phyloP scores from a whole-genome alignment of 106 monocot species.

The Iris macrosiphon region DNA sequence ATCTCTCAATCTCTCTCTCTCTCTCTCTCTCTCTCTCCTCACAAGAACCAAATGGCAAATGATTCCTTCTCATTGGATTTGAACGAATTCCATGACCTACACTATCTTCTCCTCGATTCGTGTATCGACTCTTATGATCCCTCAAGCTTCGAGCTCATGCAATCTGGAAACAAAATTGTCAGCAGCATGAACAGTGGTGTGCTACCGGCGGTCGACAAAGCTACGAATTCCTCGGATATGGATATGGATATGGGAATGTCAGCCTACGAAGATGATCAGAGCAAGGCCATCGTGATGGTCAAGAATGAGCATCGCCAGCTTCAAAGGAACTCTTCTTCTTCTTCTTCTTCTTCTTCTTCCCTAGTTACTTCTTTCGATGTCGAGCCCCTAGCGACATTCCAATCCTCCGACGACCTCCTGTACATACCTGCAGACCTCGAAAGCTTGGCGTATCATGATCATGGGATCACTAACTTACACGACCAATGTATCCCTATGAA shows the following conservation, averaged over 20 bases:
- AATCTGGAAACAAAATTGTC: background rate
- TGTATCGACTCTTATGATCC: background rate
- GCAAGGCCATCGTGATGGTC: background rate
- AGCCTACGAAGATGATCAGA: background rate
- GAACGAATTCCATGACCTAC: conserved; percentile 5
- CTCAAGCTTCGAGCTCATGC: background rate
- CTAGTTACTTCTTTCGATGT: background rate
- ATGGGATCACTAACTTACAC: background rate
- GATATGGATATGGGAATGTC: background rate
- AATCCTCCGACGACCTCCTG: background rate
- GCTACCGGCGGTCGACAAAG: background rate
- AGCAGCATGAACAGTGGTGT: background rate
- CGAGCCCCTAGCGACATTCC: conserved; percentile 5
- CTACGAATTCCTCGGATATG: background rate
- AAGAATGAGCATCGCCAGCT: background rate
- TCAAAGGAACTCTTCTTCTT: background rate
- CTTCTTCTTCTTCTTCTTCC: background rate
- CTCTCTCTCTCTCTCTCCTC: too few species aligned
- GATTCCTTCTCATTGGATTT: too few species aligned
- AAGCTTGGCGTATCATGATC: background rate
- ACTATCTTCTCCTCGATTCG: background rate
- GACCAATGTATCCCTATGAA: background rate
- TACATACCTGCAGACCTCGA: background rate
- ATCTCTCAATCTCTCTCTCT: too few species aligned
- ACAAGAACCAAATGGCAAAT: too few species aligned